Base-by-base conservation (phyloP, 2,329 filamentous ascomycete species). In the Parascedosporium putredinis region DNA sequence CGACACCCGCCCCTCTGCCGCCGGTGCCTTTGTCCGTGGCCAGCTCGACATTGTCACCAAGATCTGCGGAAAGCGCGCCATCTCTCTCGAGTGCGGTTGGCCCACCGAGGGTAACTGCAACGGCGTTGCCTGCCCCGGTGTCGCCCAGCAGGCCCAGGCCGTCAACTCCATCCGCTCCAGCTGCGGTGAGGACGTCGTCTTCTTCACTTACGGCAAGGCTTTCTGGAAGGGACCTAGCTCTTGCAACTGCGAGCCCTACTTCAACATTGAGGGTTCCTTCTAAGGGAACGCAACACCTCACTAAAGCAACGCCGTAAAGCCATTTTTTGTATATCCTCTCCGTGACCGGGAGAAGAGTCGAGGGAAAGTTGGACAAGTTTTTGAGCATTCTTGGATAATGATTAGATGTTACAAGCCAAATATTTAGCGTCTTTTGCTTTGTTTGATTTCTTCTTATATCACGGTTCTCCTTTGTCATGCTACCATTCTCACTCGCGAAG, bases 81-180 rank as follows among this genome's bases (percentile, higher is more conserved):
- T 88, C 73, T 88, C 91, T 71, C 75, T 94, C 58, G 91, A 97
- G 81, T 86, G 85, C 51, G 91, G 91, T 60, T 97, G 90, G 89
- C 91, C 91, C 56, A 81, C 72, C 49, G 57, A 64, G 6, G 90
- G 90, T 63, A 59, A 66, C 25, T 67, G 78, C 70, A 91, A 93
- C 69, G 88, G 87, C 53, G 62, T 62, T 18, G 89, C 89, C 52
- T 72, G 86, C 58, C 81, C 90, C 51, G 81, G 86, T 57, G 46
- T 57, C 4, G 38, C 62, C 1, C 72, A 91, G 71, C 91, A 97
- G 77, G 69, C 69, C 47, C 66, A 62, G 40, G 91, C 91, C 58
- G 81, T 97, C 64, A 64, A 76, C 55, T 78, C 78, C 51, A 91
- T 97, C 63, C 69, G 81, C 56, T 59, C 77, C 58, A 69, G 70